phyloP scores from a whole-genome alignment of 2,329 filamentous ascomycete species.

The Ceratocystis lukuohia region DNA sequence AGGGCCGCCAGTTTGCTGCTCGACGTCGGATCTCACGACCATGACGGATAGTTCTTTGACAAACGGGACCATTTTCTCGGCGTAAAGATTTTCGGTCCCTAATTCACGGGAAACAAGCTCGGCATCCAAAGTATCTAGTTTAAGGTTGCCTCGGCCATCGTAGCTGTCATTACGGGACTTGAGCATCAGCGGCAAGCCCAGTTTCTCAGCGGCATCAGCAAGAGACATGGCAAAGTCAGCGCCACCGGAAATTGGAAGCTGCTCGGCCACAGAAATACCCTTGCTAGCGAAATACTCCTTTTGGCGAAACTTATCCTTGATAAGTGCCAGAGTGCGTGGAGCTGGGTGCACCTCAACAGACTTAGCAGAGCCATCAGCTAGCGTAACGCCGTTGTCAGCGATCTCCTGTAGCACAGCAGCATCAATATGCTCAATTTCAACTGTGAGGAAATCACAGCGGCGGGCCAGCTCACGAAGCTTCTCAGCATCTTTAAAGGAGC shows the following conservation, averaged over 20 bases:
- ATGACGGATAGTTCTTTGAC: slow-evolving; percentile 82
- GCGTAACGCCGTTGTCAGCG: slow-evolving; percentile 47
- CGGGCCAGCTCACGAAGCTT: slow-evolving; percentile 69
- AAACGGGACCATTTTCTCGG: slow-evolving; percentile 81
- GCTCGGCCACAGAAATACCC: slow-evolving; percentile 59
- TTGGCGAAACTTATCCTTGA: slow-evolving; percentile 88
- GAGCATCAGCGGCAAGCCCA: slow-evolving; percentile 81
- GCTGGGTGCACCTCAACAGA: slow-evolving; percentile 59
- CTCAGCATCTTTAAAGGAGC: slow-evolving; percentile 73
- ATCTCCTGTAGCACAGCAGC: slow-evolving; percentile 82
- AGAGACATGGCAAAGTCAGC: slow-evolving; percentile 48
- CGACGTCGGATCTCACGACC: slow-evolving; percentile 78
- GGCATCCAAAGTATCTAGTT: slow-evolving; percentile 33
- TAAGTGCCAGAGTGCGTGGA: slow-evolving; percentile 73
- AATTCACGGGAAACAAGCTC: slow-evolving; percentile 53
- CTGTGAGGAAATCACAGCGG: slow-evolving; percentile 67
- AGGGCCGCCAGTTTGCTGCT: slow-evolving; percentile 27
- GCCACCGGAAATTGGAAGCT: slow-evolving; percentile 46
- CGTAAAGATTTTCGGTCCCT: slow-evolving; percentile 61
- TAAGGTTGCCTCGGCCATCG: slow-evolving; percentile 64
- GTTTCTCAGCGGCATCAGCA: slow-evolving; percentile 44
- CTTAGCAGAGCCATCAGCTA: slow-evolving; percentile 32
- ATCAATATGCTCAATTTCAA: slow-evolving; percentile 92
- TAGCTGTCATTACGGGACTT: slow-evolving; percentile 86
- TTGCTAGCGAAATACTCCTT: slow-evolving; percentile 62